These are phyloP conservation scores for Neltuma alba DNA, from an alignment of 306 rosid genomes.

Conservation along the genomic window DNA sequence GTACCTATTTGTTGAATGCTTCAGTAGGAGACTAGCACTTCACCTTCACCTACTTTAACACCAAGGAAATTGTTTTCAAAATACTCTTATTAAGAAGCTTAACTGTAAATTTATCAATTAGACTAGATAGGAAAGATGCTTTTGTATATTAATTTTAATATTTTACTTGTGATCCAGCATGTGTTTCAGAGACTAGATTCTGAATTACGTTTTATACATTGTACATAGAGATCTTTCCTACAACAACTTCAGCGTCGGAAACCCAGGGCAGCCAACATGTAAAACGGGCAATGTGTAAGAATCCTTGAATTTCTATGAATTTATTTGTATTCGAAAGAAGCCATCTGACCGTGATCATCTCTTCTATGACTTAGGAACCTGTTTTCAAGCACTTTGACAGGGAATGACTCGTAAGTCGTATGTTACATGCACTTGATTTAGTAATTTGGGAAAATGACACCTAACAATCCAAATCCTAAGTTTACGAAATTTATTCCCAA, in stretches of 20 bases:
- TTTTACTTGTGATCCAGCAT: slow-evolving; percentile 15
- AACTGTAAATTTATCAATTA: background rate
- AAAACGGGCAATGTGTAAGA: slow-evolving; percentile 52
- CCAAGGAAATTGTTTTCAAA: background rate
- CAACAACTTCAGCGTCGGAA: slow-evolving; percentile 49
- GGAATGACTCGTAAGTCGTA: slow-evolving; percentile 40
- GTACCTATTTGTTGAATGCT: background rate
- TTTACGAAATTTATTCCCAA: background rate
- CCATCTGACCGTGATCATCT: slow-evolving; percentile 4
- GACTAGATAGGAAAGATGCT: background rate
- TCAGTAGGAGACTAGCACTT: background rate
- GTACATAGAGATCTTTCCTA: slow-evolving; percentile 71
- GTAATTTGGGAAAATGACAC: background rate
- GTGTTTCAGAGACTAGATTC: slow-evolving; percentile 10
- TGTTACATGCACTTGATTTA: background rate
- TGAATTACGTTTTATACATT: slow-evolving; percentile 37
- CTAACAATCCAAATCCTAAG: background rate
- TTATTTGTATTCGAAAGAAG: slow-evolving; percentile 2
- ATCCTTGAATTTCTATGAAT: slow-evolving; percentile 11
- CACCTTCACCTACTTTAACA: background rate
- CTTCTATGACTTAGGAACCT: slow-evolving; percentile 38
- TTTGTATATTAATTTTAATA: slow-evolving; percentile 1
- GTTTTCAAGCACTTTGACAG: slow-evolving; percentile 37
- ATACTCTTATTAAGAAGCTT: background rate
- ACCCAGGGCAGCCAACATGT: slow-evolving; percentile 37